Percentiles rank a stretch among this genome's conserved stretches.
Conservation (phyloP, 371 early-diverging fungal species). For the Conidiobolus incongruus region DNA sequence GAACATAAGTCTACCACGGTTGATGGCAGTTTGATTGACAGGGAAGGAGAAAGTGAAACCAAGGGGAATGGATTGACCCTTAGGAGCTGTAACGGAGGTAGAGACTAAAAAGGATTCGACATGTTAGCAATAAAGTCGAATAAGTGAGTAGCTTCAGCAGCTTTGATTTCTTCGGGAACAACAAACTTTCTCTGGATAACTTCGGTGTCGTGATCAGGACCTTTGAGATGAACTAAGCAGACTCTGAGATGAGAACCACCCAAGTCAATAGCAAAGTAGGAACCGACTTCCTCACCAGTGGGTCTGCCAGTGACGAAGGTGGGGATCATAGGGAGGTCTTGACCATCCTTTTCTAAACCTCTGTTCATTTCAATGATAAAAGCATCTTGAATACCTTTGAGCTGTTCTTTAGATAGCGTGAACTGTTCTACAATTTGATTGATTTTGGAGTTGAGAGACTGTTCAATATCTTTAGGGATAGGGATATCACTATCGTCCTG, state of each 20-base stretch:
- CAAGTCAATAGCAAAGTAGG: constrained; percentile 76
- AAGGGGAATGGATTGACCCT: too few species aligned
- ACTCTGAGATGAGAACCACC: constrained; percentile 91
- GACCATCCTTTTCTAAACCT: constrained; percentile 20
- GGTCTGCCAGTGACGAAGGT: constrained; percentile 19
- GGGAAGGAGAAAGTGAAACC: constrained; percentile 95
- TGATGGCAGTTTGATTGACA: constrained; percentile 53
- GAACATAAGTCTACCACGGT: constrained; percentile 45
- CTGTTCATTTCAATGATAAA: constrained; percentile 47
- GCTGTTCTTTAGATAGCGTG: constrained; percentile 21
- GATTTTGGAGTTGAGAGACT: too few species aligned
- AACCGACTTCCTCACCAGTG: constrained; percentile 60
- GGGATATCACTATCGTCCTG: too few species aligned
- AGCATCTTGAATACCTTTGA: constrained; percentile 32
- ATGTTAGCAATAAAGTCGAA: constrained; percentile 79
- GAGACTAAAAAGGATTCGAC: constrained; percentile 53
- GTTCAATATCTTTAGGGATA: too few species aligned
- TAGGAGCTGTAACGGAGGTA: constrained; percentile 8
- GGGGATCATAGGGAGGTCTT: constrained; percentile 14
- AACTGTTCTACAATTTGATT: constrained; percentile 22
- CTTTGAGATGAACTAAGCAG: constrained; percentile 58
- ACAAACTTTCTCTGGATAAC: constrained; percentile 52
- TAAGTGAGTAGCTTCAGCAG: constrained; percentile 22
- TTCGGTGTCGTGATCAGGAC: constrained; percentile 28
- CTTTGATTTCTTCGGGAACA: constrained; percentile 59